Base-by-base conservation (phyloP, 2,329 filamentous ascomycete species). In the Podosphaera fusca region DNA sequence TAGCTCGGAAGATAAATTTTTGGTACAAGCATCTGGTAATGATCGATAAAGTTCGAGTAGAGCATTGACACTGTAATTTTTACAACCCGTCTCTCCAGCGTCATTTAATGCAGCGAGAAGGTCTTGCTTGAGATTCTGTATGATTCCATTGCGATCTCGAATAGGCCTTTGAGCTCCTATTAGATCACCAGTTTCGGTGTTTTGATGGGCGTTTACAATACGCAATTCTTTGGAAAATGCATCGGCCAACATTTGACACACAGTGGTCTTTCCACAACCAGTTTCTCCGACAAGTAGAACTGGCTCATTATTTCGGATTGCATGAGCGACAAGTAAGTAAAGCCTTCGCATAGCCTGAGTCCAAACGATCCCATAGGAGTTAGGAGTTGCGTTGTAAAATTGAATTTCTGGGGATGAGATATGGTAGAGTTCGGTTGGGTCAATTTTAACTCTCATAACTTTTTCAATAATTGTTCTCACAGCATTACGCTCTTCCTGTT, bases 131-230 rank as follows among this genome's bases (percentile, higher is more conserved):
- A 96, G 71, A 1, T 78, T 69, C 34, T 84, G 79, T 40, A 85
- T 72, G 38, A 94, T 79, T 0, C 79, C 79, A 12, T 82, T 79
- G 47, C 89, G 80, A 67, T 96, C 96, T 61, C 94, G 79, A 30
- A 96, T 79, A 2, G 92, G 92, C 59, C 92, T 75, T 68, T 98
- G 92, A 2, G 92, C 92, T 61, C 92, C 92, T 62, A 99, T 96
- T 9, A 99, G 75, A 69, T 99, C 92, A 14, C 92, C 90, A 0
- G 94, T 96, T 68, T 99, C 94, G 0, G 92, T 89, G 62, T 98
- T 99, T 63, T 96, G 90, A 69, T 99, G 94, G 2, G 94, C 92
- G 67, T 98, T 99, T 65, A 98, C 84, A 63, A 90, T 92, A 62
- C 89, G 82, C 45, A 99, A 73, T 60, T 85, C 74, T 64, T 84